Evolutionary conservation across 805 yeast genomes (phyloP).

Genomic region (Nakazawaea sp.): DNA sequence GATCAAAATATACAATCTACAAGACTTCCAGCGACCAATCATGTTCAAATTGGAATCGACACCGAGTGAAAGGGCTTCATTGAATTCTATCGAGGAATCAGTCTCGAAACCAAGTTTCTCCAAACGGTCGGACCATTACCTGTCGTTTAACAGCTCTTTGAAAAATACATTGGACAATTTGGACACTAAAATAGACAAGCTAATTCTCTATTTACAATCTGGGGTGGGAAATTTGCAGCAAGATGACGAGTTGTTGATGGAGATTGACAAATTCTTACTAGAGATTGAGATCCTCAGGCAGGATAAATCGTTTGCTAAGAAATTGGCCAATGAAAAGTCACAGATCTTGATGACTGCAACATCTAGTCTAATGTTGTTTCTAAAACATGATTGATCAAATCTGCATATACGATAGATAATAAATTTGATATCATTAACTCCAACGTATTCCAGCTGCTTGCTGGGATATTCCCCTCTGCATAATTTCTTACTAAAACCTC

Average conservation of each 20-base stretch:
- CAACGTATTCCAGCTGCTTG: too few relatives aligned
- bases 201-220: background rate
- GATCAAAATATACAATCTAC: background rate
- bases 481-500: too few relatives aligned
- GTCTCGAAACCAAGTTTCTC: background rate
- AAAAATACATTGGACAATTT: background rate
- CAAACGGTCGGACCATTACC: constrained; percentile 1
- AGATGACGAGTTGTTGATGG: constrained; percentile 6
- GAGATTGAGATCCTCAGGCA: constrained; percentile 1
- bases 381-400: background rate
- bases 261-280: constrained; percentile 3
- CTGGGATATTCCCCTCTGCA: too few relatives aligned
- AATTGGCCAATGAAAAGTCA: constrained; percentile 1
- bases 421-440: too few relatives aligned
- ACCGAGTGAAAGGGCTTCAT: constrained; percentile 6
- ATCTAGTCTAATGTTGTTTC: constrained; percentile 3
- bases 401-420: background rate
- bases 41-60: background rate
- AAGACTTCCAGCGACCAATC: background rate
- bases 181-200: background rate
- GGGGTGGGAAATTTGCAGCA: background rate
- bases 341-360: constrained; percentile 5
- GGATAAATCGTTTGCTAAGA: background rate
- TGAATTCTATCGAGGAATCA: constrained; percentile 3
- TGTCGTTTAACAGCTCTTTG: background rate